Conservation (phyloP, 2,329 filamentous ascomycete genomes). For the Hymenoscyphus scutula region DNA sequence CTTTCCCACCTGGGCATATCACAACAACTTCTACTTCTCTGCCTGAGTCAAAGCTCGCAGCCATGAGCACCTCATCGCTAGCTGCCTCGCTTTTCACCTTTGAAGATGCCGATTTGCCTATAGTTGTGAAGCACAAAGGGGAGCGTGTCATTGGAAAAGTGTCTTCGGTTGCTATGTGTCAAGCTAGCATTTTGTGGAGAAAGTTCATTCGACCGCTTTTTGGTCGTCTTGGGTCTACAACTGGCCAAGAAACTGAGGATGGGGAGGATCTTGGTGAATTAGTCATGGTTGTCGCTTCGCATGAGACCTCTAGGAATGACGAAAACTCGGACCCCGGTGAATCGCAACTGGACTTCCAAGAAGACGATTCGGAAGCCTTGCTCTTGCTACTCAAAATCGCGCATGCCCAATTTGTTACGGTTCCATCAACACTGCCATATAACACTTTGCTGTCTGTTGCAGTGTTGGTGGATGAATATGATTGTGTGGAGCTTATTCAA, state of each 20-base stretch:
- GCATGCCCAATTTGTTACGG: not conserved
- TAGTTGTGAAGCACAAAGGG: conserved; percentile 7
- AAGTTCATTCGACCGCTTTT: conserved; percentile 8
- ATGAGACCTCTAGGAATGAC: not conserved
- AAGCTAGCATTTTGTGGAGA: conserved; percentile 17
- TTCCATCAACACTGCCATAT: not conserved
- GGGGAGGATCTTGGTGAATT: not conserved
- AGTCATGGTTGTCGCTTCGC: not conserved
- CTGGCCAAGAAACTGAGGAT: too few relatives aligned
- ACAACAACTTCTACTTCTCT: too few relatives aligned
- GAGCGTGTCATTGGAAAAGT: conserved; percentile 8
- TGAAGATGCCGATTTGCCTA: conserved; percentile 3
- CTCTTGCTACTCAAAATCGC: not conserved
- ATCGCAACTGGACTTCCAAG: not conserved
- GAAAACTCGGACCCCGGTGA: not conserved
- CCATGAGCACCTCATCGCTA: not conserved
- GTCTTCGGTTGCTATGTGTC: conserved; percentile 10
- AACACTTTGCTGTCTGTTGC: not conserved
- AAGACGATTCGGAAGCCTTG: not conserved
- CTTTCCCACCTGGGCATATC: too few relatives aligned
- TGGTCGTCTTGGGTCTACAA: not conserved
- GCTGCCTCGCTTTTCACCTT: conserved; percentile 6
- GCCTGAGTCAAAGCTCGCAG: not conserved
- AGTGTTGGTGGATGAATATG: not conserved
- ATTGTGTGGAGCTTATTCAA: not conserved